phyloP scores from a whole-genome alignment of 2,329 filamentous ascomycete genomes.

The Verticillium isaacii region DNA sequence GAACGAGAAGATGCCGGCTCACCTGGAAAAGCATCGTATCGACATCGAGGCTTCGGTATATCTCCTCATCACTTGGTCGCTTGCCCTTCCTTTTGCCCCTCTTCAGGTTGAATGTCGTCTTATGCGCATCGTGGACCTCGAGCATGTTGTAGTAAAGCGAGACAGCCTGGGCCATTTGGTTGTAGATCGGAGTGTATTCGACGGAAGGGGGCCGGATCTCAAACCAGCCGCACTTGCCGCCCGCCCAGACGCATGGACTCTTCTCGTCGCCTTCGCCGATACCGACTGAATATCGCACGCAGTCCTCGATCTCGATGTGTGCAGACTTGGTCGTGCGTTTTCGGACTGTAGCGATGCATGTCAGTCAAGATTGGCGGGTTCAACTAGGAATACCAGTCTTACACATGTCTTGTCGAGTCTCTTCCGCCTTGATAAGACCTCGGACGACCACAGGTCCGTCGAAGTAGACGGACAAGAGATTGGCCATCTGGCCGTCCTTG shows the following conservation, averaged over 20 bases:
- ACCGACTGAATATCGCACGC: constrained; percentile 37
- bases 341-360: constrained; percentile 22
- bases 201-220: constrained; percentile 53
- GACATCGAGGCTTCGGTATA: constrained; percentile 12
- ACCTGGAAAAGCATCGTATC: constrained; percentile 27
- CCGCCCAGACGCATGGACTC: constrained; percentile 60
- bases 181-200: constrained; percentile 51
- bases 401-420: constrained; percentile 39
- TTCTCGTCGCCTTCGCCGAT: constrained; percentile 47
- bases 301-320: constrained; percentile 52
- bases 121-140: constrained; percentile 40
- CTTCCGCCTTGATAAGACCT: constrained; percentile 34
- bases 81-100: constrained; percentile 26
- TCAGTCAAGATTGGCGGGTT: neutral
- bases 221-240: constrained; percentile 63
- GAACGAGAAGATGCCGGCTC: constrained; percentile 1
- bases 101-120: constrained; percentile 24
- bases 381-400: constrained; percentile 15
- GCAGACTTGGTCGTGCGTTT: constrained; percentile 23
- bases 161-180: constrained; percentile 59
- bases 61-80: constrained; percentile 16
- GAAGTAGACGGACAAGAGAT: constrained; percentile 55
- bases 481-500: constrained; percentile 48
- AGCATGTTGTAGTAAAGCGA: constrained; percentile 59
- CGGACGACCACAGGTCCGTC: constrained; percentile 58